Base-by-base conservation (phyloP, 2,329 filamentous ascomycete species). In the Trichoderma asperellum region DNA sequence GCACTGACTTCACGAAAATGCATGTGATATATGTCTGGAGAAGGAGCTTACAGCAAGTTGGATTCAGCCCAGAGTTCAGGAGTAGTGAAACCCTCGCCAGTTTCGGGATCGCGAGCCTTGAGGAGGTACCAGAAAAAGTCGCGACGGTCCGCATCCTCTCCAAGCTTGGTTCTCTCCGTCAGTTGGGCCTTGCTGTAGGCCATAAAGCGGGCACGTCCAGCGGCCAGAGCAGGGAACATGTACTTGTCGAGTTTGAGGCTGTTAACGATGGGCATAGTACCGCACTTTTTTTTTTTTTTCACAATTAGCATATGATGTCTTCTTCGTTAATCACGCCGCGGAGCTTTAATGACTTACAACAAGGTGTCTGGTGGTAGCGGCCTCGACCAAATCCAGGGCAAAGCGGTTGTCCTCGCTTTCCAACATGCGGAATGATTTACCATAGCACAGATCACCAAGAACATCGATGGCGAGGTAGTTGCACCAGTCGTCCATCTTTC, bases 81-180 rank as follows among this genome's bases (percentile, higher is more conserved):
- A 2, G 84, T 89, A 52, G 83, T 85, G 75, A 92, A 90, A 1
- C 88, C 88, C 69, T 86, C 83, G 64, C 90, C 90, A 0, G 90
- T 92, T 75, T 92, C 89, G 14, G 90, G 89, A 73, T 93, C 91
- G 49, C 87, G 86, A 8, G 91, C 90, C 75, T 89, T 89, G 70
- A 93, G 85, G 12, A 93, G 84, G 77, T 92, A 89, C 79, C 92
- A 89, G 81, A 93, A 92, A 81, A 93, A 92, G 76, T 93, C 91
- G 68, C 89, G 88, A 40, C 90, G 89, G 74, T 88, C 89, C 59
- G 86, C 89, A 72, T 87, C 88, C 72, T 88, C 88, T 34, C 89
- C 89, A 32, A 90, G 81, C 71, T 88, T 87, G 60, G 89, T 91
- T 29, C 90, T 86, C 74, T 92, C 87, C 16, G 85, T 85, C 52